phyloP scores from a whole-genome alignment of 2,329 filamentous ascomycete species.

The Cladosporium sphaerospermum region DNA sequence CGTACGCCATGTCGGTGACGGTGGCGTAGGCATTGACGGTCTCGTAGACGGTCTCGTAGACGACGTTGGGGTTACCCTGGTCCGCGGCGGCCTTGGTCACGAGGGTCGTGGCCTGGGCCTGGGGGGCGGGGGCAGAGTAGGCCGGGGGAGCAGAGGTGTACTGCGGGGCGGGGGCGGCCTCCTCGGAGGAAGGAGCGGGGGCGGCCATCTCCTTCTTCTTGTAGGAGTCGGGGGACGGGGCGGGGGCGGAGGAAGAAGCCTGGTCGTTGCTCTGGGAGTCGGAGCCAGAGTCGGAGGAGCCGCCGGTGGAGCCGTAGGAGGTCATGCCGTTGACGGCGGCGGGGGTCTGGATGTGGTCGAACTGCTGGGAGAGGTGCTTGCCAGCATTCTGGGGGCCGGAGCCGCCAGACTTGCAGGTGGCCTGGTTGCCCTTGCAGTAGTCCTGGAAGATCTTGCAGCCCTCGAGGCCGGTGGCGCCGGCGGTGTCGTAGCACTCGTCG shows the following conservation, averaged over 20 bases:
- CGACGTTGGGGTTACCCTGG: conserved; percentile 1
- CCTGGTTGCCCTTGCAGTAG: conserved; percentile 50
- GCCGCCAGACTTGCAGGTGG: conserved; percentile 33
- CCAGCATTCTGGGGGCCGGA: conserved; percentile 45
- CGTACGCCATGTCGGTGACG: conserved; percentile 32
- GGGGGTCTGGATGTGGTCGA: conserved; percentile 7
- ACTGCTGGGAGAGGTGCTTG: conserved; percentile 30
- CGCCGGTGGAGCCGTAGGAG: conserved; percentile 2
- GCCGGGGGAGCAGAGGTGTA: neutral
- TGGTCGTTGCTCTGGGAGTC: neutral
- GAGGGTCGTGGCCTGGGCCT: neutral
- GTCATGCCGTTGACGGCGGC: conserved; percentile 3
- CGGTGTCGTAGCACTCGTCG: conserved; percentile 52
- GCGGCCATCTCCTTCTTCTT: conserved; percentile 1
- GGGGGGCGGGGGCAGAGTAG: neutral
- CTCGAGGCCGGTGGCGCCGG: conserved; percentile 53
- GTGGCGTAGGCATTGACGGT: conserved; percentile 20
- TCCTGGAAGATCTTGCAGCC: conserved; percentile 58
- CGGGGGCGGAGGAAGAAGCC: conserved; percentile 2
- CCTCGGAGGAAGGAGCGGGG: neutral
- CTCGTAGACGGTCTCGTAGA: conserved; percentile 9
- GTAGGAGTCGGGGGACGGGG: conserved; percentile 6
- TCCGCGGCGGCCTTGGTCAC: neutral
- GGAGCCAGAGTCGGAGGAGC: neutral
- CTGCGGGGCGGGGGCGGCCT: neutral